Evolutionary conservation across 352 stramenopile species (phyloP).

Genomic region (Pythium grandisporangium): DNA sequence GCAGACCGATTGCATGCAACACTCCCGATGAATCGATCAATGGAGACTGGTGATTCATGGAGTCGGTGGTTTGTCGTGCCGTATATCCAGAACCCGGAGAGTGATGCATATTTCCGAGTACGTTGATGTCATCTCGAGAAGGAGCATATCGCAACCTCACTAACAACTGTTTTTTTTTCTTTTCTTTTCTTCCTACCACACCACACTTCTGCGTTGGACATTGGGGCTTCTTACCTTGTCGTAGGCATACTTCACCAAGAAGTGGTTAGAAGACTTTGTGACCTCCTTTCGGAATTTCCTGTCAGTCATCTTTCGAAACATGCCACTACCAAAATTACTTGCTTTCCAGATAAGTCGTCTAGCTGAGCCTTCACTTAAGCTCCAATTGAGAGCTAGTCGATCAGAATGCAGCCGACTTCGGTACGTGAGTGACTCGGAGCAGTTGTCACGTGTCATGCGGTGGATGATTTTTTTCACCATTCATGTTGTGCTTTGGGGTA

Average conservation of each 20-base stretch:
- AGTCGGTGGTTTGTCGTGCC: slow-evolving; percentile 77
- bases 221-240: too few relatives aligned
- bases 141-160: too few relatives aligned
- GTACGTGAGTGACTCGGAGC: slow-evolving; percentile 5
- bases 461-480: not conserved
- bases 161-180: not conserved
- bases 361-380: slow-evolving; percentile 57
- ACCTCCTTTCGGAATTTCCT: slow-evolving; percentile 76
- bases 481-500: not conserved
- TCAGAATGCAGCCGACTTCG: slow-evolving; percentile 60
- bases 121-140: too few relatives aligned
- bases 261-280: slow-evolving; percentile 65
- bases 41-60: slow-evolving; percentile 35
- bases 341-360: slow-evolving; percentile 62
- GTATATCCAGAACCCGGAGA: slow-evolving; percentile 67
- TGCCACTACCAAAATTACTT: slow-evolving; percentile 68
- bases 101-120: slow-evolving; percentile 59
- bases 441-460: not conserved
- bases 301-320: slow-evolving; percentile 60
- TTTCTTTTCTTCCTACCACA: not conserved
- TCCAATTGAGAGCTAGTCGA: slow-evolving; percentile 59
- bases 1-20: slow-evolving; percentile 58
- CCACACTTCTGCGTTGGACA: not conserved
- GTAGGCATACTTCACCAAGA: slow-evolving; percentile 55
- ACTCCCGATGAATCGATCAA: slow-evolving; percentile 8